Evolutionary conservation across 345 rosid genomes (phyloP), one percentile per base, ranked within the genome.

Genomic region (Gossypium australe): DNA sequence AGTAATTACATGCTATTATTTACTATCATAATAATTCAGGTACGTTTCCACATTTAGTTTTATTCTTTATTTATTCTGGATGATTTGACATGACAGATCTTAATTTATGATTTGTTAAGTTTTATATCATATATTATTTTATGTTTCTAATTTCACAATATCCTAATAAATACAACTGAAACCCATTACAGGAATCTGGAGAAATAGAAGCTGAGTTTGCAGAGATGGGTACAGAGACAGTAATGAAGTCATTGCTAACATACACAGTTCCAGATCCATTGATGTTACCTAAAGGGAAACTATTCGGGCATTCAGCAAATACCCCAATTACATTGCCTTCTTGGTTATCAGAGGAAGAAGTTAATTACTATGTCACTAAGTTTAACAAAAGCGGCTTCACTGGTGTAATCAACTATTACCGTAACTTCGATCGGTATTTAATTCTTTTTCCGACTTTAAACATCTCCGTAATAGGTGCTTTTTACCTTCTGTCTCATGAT

Each of bases 341-440:
- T 5, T 89, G 96, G 96, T 85, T 89, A 62, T 82, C 86, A 1
- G 89, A 89, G 72, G 86, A 86, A 22, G 96, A 89, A 56, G 29
- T 87, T 51, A 86, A 86, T 59, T 86, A 84, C 27, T 90, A 82
- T 55, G 86, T 87, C 27, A 82, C 85, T 44, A 87, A 90, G 81
- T 90, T 89, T 70, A 84, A 70, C 80, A 72, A 87, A 52, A 14
- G 57, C 65, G 90, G 96, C 56, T 90, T 89, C 82, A 84, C 89
- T 0, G 90, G 87, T 56, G 76, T 84, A 34, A 69, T 91, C 60
- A 89, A 89, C 79, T 84, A 82, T 83, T 91, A 87, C 78, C 78
- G 92, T 4, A 73, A 73, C 57, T 9, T 73, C 2, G 18, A 73
- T 47, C 24, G 68, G 76, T 71, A 51, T 48, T 48, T 48, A 48